These are phyloP conservation scores for Venturia carpophila DNA, from an alignment of 2,329 filamentous ascomycete genomes.

Conservation along the genomic window DNA sequence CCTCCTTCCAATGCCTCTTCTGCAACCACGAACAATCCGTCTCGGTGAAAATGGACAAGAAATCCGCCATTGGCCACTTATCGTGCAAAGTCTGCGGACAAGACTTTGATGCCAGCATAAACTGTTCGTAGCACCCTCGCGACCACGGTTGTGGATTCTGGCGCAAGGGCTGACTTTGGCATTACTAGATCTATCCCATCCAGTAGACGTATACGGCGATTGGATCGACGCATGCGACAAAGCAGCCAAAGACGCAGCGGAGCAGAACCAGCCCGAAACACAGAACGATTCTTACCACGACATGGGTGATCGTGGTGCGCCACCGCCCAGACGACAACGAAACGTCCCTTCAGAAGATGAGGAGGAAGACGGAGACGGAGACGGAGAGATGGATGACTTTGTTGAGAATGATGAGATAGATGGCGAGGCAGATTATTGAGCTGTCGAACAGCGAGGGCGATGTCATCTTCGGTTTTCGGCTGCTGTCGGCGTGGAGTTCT, in stretches of 20 bases:
- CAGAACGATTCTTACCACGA: slow-evolving; percentile 5
- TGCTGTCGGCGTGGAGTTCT: slow-evolving; percentile 9
- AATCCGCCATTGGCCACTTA: slow-evolving; percentile 74
- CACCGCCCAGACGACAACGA: not conserved
- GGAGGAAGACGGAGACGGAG: not conserved
- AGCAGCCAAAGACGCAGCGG: slow-evolving; percentile 55
- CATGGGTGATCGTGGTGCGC: not conserved
- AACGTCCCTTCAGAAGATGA: slow-evolving; percentile 1
- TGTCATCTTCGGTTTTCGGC: not conserved
- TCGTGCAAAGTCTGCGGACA: slow-evolving; percentile 91
- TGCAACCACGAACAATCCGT: slow-evolving; percentile 97
- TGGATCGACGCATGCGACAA: slow-evolving; percentile 93
- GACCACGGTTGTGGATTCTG: not conserved
- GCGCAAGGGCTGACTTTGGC: slow-evolving; percentile 7
- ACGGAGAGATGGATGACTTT: slow-evolving; percentile 19
- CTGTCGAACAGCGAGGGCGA: not conserved
- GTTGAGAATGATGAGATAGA: slow-evolving; percentile 31
- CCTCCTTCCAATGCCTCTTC: slow-evolving; percentile 92
- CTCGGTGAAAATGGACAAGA: slow-evolving; percentile 87
- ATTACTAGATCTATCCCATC: slow-evolving; percentile 67
- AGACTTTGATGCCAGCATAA: slow-evolving; percentile 84
- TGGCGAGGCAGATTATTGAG: slow-evolving; percentile 29
- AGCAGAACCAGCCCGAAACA: slow-evolving; percentile 23
- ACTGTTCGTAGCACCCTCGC: slow-evolving; percentile 54
- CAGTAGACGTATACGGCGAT: slow-evolving; percentile 93